Percentiles rank a stretch among this genome's conserved stretches.
phyloP scores from a whole-genome alignment of 176 grass and related monocot genomes.

The Aegilops speltoides region DNA sequence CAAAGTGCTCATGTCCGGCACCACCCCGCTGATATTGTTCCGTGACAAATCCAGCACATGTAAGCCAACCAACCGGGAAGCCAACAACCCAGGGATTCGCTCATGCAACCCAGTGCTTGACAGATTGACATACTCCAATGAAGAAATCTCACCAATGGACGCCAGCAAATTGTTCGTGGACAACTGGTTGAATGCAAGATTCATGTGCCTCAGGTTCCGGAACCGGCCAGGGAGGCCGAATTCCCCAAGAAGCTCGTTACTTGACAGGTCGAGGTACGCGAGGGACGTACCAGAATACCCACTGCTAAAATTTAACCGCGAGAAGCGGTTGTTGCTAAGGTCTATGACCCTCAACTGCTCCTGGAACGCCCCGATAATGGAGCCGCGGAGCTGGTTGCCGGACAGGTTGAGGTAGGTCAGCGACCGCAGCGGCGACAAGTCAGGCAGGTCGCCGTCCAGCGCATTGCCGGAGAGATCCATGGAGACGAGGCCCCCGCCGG shows the following conservation, averaged over 20 bases:
- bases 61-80: constrained; percentile 53
- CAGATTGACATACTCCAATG: constrained; percentile 84
- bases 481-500: constrained; percentile 33
- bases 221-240: constrained; percentile 36
- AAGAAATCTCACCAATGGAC: constrained; percentile 38
- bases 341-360: constrained; percentile 63
- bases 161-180: constrained; percentile 40
- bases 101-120: constrained; percentile 71
- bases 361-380: constrained; percentile 42
- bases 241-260: constrained; percentile 61
- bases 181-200: constrained; percentile 83
- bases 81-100: constrained; percentile 48
- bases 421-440: constrained; percentile 54
- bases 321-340: constrained; percentile 85
- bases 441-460: constrained; percentile 57
- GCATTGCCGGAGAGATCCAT: constrained; percentile 77
- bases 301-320: constrained; percentile 51
- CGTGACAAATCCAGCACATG: constrained; percentile 81
- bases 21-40: constrained; percentile 66
- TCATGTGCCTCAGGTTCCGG: constrained; percentile 63
- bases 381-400: constrained; percentile 51
- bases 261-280: constrained; percentile 77
- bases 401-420: constrained; percentile 83
- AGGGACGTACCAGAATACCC: constrained; percentile 56
- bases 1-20: constrained; percentile 62